A percentile compares a stretch with the other conserved stretches of the same genome.
Conservation (phyloP, 78 protist species). For the Tieghemostelium lacteum region DNA sequence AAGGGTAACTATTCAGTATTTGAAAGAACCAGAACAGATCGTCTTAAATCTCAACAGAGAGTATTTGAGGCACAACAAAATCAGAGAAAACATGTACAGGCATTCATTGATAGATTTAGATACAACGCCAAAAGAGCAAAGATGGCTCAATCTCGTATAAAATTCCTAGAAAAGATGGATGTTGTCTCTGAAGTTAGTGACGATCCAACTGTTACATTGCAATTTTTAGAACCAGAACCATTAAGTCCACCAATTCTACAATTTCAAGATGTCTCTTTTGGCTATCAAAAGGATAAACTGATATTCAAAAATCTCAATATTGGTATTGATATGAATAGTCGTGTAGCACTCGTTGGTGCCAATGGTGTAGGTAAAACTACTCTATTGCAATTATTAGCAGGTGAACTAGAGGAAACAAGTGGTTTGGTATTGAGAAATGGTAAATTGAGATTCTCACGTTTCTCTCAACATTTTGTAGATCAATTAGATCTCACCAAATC, state of each 20-base stretch:
- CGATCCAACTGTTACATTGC: slow-evolving; percentile 83
- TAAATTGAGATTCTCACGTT: slow-evolving; percentile 85
- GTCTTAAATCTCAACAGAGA: slow-evolving; percentile 74
- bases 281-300: slow-evolving; percentile 77
- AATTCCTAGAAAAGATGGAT: slow-evolving; percentile 88
- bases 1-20: slow-evolving; percentile 93
- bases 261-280: slow-evolving; percentile 89
- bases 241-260: slow-evolving; percentile 87
- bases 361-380: slow-evolving; percentile 97
- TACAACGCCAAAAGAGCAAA: slow-evolving; percentile 91
- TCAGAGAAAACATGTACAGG: slow-evolving; percentile 87
- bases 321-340: slow-evolving; percentile 84
- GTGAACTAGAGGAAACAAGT: slow-evolving; percentile 85
- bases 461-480: slow-evolving; percentile 94
- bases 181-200: slow-evolving; percentile 80
- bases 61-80: slow-evolving; percentile 85
- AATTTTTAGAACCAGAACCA: slow-evolving; percentile 84
- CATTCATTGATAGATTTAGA: slow-evolving; percentile 90
- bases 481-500: slow-evolving; percentile 86
- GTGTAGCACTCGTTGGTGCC: slow-evolving; percentile 95
- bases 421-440: slow-evolving; percentile 84
- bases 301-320: slow-evolving; percentile 87
- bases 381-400: slow-evolving; percentile 89
- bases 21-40: slow-evolving; percentile 84
- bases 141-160: slow-evolving; percentile 92